Evolutionary conservation across 106 monocot species (phyloP).

Genomic region (Agapanthus africanus): DNA sequence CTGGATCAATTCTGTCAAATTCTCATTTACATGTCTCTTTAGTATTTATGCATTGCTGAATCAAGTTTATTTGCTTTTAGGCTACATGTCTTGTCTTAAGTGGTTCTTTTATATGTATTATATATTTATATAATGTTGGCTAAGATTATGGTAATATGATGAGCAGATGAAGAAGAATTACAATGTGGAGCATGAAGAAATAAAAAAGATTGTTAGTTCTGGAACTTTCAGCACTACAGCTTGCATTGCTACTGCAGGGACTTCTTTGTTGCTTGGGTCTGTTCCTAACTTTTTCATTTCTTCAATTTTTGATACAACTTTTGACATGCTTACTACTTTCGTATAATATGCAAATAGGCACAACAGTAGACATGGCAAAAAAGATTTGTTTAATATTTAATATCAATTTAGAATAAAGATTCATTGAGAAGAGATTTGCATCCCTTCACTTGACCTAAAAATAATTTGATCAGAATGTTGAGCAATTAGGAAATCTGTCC

Average conservation of each 20-base stretch:
- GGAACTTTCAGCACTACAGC: slow-evolving; percentile 62
- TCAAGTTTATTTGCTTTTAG: background rate
- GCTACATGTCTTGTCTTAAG: background rate
- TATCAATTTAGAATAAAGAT: background rate
- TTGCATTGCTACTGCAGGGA: slow-evolving; percentile 67
- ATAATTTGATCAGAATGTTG: too few relatives aligned
- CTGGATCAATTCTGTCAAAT: background rate
- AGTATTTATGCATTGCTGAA: background rate
- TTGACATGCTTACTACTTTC: background rate
- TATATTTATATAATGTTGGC: too few relatives aligned
- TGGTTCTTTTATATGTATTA: background rate
- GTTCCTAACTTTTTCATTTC: slow-evolving; percentile 9
- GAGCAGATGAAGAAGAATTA: slow-evolving; percentile 59
- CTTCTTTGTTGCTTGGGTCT: slow-evolving; percentile 73
- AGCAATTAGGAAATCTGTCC: too few relatives aligned
- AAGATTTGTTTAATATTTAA: background rate
- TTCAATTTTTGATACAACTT: background rate
- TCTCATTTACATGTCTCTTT: background rate
- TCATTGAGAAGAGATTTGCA: background rate
- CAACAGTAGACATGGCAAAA: background rate
- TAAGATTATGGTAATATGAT: slow-evolving; percentile 4
- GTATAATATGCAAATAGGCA: background rate
- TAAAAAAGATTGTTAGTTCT: slow-evolving; percentile 72
- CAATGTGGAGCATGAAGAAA: slow-evolving; percentile 60
- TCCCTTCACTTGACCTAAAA: too few relatives aligned